Conservation (phyloP, 345 rosid genomes). For the Moricandia arvensis region DNA sequence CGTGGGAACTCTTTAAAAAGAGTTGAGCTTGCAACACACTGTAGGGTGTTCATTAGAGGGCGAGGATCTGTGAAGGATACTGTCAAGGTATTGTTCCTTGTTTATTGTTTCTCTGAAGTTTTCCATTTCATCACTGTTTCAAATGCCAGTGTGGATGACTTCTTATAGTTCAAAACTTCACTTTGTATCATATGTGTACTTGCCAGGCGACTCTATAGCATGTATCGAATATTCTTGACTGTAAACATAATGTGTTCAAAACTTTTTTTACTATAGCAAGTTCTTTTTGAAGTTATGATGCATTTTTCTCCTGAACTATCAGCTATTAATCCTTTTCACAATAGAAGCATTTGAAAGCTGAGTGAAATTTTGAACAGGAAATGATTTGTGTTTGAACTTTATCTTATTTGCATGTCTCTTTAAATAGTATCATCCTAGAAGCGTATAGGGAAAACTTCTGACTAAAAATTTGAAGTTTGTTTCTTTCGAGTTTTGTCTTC, state of each 20-base stretch:
- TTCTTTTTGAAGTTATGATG: neutral
- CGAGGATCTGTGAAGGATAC: conserved; percentile 90
- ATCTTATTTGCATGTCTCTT: neutral
- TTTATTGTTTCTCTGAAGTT: neutral
- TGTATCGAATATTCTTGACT: neutral
- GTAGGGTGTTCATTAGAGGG: conserved; percentile 90
- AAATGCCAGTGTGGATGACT: neutral
- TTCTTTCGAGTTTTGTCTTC: neutral
- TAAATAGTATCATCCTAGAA: neutral
- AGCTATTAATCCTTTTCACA: neutral
- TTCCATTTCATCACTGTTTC: neutral
- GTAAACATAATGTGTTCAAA: neutral
- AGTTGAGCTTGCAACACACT: conserved; percentile 77
- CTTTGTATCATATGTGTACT: neutral
- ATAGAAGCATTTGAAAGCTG: neutral
- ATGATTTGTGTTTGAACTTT: neutral
- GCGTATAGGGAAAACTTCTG: neutral
- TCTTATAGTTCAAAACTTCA: conserved; percentile 1
- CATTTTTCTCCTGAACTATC: neutral
- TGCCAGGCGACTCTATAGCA: neutral
- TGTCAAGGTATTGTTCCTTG: conserved; percentile 53
- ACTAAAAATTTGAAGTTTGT: neutral
- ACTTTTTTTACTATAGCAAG: neutral
- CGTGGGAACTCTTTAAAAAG: conserved; percentile 95
- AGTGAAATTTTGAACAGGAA: neutral